phyloP scores from a whole-genome alignment of 495 filamentous ascomycete species.

The Xylaria flabelliformis region DNA sequence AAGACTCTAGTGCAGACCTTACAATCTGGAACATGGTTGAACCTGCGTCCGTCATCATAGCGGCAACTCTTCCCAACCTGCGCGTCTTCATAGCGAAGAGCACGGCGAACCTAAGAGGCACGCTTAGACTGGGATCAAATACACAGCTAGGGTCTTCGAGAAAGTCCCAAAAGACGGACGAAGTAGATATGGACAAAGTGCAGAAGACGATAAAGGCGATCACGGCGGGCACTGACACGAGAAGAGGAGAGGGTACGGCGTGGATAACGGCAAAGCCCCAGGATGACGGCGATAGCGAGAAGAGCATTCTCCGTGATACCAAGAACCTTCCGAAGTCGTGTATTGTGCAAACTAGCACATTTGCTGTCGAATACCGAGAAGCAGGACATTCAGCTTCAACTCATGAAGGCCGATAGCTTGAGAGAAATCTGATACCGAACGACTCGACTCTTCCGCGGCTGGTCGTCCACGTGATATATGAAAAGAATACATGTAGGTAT shows the following conservation, averaged over 20 bases:
- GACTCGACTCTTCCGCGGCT: background rate
- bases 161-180: constrained; percentile 7
- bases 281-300: constrained; percentile 12
- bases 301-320: background rate
- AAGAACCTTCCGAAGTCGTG: background rate
- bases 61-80: constrained; percentile 19
- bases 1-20: constrained; percentile 17
- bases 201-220: constrained; percentile 7
- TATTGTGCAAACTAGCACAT: constrained; percentile 6
- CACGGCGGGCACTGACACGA: constrained; percentile 2
- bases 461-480: background rate
- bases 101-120: constrained; percentile 6
- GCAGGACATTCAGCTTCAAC: background rate
- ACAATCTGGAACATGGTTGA: constrained; percentile 22
- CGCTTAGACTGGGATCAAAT: constrained; percentile 5
- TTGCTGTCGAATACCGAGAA: constrained; percentile 11
- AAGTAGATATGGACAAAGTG: background rate
- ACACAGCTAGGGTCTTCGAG: background rate
- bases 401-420: background rate
- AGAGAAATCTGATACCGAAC: background rate
- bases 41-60: constrained; percentile 21
- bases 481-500: background rate
- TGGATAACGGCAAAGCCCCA: constrained; percentile 6
- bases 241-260: constrained; percentile 7
- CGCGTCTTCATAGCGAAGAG: constrained; percentile 13